These are phyloP conservation scores for Favolaschia claudopus DNA, from an alignment of 768 basidiomycete genomes.

Conservation along the genomic window DNA sequence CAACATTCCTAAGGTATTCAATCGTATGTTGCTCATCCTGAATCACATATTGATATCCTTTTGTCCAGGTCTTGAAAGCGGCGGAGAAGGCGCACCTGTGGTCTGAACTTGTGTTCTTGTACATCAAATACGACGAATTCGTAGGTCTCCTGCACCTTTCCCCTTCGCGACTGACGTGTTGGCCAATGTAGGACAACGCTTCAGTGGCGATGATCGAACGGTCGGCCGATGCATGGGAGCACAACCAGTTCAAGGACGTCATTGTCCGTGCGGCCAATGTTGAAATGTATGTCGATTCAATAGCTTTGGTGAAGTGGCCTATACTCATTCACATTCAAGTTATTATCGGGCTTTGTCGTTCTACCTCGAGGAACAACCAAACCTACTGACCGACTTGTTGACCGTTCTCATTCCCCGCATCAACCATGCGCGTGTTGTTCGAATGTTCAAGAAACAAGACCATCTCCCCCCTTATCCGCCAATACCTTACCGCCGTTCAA, in stretches of 20 bases:
- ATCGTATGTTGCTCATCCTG: not conserved
- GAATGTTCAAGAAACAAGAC: conserved; percentile 94
- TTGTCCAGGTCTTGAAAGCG: conserved; percentile 93
- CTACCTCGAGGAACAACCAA: conserved; percentile 94
- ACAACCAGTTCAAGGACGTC: conserved; percentile 99
- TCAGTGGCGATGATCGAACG: conserved; percentile 99
- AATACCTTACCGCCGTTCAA: conserved; percentile 97
- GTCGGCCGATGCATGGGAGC: conserved; percentile 98
- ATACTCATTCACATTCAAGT: conserved; percentile 45
- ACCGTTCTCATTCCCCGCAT: conserved; percentile 93
- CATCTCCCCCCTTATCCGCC: conserved; percentile 95
- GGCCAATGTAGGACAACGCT: conserved; percentile 85
- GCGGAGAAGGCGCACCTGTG: conserved; percentile 97
- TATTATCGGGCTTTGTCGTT: conserved; percentile 96
- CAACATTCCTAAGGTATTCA: conserved; percentile 90
- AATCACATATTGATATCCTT: not conserved
- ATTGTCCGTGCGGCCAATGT: conserved; percentile 96
- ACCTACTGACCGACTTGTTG: conserved; percentile 90
- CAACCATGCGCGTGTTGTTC: conserved; percentile 94
- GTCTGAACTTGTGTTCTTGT: conserved; percentile 98
- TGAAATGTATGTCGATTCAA: conserved; percentile 74
- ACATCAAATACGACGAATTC: conserved; percentile 98
- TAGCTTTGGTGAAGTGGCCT: not conserved
- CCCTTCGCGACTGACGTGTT: conserved; percentile 6
- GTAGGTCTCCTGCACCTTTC: conserved; percentile 47